Conservation (phyloP, 768 basidiomycete genomes). For the Glaciozyma martinii region DNA sequence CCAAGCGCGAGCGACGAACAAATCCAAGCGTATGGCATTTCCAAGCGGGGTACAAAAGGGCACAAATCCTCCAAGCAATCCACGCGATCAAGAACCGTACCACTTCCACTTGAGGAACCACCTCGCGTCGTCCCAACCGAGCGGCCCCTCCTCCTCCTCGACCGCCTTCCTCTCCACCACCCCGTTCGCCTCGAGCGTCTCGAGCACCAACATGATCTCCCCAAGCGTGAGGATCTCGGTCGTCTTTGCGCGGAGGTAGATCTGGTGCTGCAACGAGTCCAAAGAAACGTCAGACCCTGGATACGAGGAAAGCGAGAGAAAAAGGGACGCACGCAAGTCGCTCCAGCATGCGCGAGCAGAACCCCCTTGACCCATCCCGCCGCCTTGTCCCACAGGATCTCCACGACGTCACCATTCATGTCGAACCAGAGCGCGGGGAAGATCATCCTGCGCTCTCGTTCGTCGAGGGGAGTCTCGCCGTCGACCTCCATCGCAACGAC, state of each 20-base stretch:
- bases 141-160: neutral
- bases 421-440: slow-evolving; percentile 10
- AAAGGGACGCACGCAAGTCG: slow-evolving; percentile 1
- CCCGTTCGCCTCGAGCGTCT: neutral
- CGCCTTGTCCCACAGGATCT: slow-evolving; percentile 7
- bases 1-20: no score
- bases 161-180: neutral
- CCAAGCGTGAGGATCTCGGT: neutral
- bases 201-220: neutral
- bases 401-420: slow-evolving; percentile 1
- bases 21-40: no score
- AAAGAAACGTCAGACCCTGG: no score
- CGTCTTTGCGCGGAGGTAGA: neutral
- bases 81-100: no score
- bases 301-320: no score
- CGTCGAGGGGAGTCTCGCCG: neutral
- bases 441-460: neutral
- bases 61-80: no score
- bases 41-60: no score
- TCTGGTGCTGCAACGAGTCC: neutral
- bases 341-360: neutral
- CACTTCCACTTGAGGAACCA: no score
- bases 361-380: slow-evolving; percentile 13
- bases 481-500: neutral
- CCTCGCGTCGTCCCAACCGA: neutral